Evolutionary conservation across 1,139 yeast genomes (phyloP).

Genomic region (Debaryomyces sp.): DNA sequence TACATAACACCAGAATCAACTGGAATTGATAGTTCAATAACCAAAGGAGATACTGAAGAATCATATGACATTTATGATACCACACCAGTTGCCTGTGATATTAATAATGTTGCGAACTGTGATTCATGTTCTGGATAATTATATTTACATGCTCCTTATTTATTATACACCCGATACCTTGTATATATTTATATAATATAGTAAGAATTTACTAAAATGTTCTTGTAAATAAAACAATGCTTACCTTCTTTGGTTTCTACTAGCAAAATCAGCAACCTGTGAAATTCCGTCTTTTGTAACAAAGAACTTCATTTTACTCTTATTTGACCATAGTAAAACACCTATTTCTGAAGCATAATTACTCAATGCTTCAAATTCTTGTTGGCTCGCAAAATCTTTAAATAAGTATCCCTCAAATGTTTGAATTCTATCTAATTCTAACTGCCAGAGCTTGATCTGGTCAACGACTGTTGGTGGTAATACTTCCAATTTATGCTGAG

Average conservation of each 20-base stretch:
- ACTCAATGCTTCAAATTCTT: conserved; percentile 73
- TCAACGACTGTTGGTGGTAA: conserved; percentile 96
- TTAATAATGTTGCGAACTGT: conserved; percentile 41
- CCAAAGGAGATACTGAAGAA: neutral
- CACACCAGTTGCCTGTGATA: conserved; percentile 42
- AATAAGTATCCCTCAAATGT: conserved; percentile 87
- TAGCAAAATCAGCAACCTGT: conserved; percentile 86
- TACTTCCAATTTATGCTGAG: conserved; percentile 57
- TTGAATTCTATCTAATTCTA: conserved; percentile 90
- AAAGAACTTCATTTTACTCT: conserved; percentile 71
- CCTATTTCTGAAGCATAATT: conserved; percentile 91
- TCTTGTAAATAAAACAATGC: conserved; percentile 6
- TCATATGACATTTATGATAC: conserved; percentile 33
- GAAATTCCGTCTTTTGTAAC: conserved; percentile 83
- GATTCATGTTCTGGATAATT: conserved; percentile 49
- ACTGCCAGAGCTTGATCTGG: conserved; percentile 94
- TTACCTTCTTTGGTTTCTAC: conserved; percentile 47
- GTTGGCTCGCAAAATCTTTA: conserved; percentile 77
- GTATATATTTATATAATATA: neutral
- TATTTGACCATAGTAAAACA: conserved; percentile 82
- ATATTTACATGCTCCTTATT: conserved; percentile 1
- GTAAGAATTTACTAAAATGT: neutral
- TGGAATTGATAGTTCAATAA: neutral
- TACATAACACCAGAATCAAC: conserved; percentile 7
- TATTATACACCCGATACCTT: conserved; percentile 2